Conservation (phyloP, 176 grass and related monocot species). For the Canna indica region DNA sequence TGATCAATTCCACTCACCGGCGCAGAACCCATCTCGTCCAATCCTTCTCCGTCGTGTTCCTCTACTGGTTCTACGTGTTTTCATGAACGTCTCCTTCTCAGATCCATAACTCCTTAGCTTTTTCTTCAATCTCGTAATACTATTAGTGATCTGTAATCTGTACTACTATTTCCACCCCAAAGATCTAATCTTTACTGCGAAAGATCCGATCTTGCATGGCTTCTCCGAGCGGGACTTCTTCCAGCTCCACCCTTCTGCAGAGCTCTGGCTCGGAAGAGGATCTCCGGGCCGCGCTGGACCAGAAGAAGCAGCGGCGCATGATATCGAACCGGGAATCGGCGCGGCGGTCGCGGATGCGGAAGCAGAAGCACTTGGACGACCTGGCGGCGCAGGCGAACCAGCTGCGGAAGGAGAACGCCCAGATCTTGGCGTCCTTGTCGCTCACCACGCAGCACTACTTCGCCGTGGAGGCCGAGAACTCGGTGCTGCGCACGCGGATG, state of each 20-base stretch:
- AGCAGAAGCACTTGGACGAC: constrained; percentile 87
- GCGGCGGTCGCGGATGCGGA: constrained; percentile 73
- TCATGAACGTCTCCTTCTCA: constrained; percentile 49
- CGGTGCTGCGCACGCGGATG: constrained; percentile 68
- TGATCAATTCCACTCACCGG: constrained; percentile 92
- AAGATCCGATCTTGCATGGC: constrained; percentile 39
- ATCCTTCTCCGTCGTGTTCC: constrained; percentile 98
- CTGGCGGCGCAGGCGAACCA: constrained; percentile 52
- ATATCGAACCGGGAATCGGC: constrained; percentile 88
- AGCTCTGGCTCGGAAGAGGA: constrained; percentile 37
- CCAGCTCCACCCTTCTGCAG: constrained; percentile 22
- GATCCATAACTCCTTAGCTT: not conserved
- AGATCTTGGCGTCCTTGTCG: constrained; percentile 41
- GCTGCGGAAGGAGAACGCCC: constrained; percentile 62
- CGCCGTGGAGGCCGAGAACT: constrained; percentile 69
- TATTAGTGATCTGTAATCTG: not conserved
- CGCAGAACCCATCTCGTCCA: constrained; percentile 90
- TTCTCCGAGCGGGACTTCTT: constrained; percentile 53
- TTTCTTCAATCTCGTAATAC: not conserved
- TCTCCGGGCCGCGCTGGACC: constrained; percentile 46
- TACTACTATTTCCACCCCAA: not conserved
- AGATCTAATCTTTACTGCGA: constrained; percentile 17
- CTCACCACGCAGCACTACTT: constrained; percentile 57
- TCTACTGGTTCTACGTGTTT: constrained; percentile 99
- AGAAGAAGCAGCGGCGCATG: constrained; percentile 71